Conservation (phyloP, 2,329 filamentous ascomycete genomes). For the Lasiodiplodia theobromae region DNA sequence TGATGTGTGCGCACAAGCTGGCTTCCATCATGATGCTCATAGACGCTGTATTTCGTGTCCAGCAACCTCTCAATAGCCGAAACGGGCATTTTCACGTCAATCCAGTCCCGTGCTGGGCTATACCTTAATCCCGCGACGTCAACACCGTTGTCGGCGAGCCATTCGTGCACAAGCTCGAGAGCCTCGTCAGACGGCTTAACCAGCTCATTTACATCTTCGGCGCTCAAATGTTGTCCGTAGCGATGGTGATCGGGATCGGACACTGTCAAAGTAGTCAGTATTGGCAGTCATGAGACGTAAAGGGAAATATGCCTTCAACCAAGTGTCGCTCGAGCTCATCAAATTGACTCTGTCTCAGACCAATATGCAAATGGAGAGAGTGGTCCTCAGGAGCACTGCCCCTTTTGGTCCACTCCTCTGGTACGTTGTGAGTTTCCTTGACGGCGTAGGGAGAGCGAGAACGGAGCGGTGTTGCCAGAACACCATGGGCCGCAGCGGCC, state of each 20-base stretch:
- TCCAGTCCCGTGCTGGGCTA: slow-evolving; percentile 60
- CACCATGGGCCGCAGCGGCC: slow-evolving; percentile 39
- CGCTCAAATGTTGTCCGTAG: slow-evolving; percentile 59
- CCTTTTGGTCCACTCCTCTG: slow-evolving; percentile 58
- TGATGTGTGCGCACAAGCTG: slow-evolving; percentile 51
- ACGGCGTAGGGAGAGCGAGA: slow-evolving; percentile 56
- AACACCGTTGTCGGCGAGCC: slow-evolving; percentile 59
- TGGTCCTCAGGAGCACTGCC: slow-evolving; percentile 57
- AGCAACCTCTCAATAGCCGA: slow-evolving; percentile 57
- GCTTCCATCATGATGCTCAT: slow-evolving; percentile 47
- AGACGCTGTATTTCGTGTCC: slow-evolving; percentile 49
- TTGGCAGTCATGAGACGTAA: background rate
- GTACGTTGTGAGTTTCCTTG: slow-evolving; percentile 64
- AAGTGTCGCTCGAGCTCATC: slow-evolving; percentile 61
- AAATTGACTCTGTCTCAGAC: slow-evolving; percentile 60
- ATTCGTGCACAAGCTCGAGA: slow-evolving; percentile 56
- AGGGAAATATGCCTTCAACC: slow-evolving; percentile 47
- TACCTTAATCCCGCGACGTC: slow-evolving; percentile 43
- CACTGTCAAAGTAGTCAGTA: slow-evolving; percentile 41
- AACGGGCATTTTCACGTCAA: slow-evolving; percentile 58
- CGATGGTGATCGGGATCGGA: slow-evolving; percentile 58
- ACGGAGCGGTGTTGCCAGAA: slow-evolving; percentile 43
- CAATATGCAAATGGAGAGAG: slow-evolving; percentile 59
- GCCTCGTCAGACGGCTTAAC: slow-evolving; percentile 58
- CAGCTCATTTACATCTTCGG: slow-evolving; percentile 57